A percentile compares a stretch with the other conserved stretches of the same genome.
Evolutionary conservation across 2,329 filamentous ascomycete genomes (phyloP).

Genomic region (Aspergillus transmontanensis): DNA sequence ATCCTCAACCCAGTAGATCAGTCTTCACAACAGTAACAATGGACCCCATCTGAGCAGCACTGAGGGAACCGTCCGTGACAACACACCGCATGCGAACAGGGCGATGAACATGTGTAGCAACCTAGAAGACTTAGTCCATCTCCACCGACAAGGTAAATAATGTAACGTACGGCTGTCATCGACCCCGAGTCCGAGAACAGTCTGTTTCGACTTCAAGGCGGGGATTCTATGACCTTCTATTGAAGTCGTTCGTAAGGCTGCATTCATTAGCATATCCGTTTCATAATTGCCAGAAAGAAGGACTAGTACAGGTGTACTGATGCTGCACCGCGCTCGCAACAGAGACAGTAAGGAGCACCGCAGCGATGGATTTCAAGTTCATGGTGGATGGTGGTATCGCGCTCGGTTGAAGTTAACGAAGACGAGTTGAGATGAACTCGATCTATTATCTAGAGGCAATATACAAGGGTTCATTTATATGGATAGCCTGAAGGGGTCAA

Average conservation of each 20-base stretch:
- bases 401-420: neutral
- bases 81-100: conserved; percentile 15
- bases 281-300: fast-evolving
- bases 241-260: neutral
- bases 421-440: neutral
- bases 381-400: neutral
- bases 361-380: neutral
- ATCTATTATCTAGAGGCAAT: neutral
- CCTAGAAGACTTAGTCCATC: neutral
- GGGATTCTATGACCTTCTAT: neutral
- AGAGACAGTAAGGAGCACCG: neutral
- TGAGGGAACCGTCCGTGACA: conserved; percentile 16
- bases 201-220: neutral
- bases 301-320: neutral
- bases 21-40: conserved; percentile 18
- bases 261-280: neutral
- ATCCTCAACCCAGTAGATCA: neutral
- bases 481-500: fast-evolving
- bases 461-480: neutral
- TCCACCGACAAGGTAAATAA: too few species aligned
- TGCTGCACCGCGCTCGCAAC: neutral
- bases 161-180: neutral
- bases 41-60: conserved; percentile 16
- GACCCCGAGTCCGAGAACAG: neutral
- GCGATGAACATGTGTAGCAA: conserved; percentile 14